Evolutionary conservation across 805 yeast genomes (phyloP).

Genomic region (Diddensiella transvaalensis): DNA sequence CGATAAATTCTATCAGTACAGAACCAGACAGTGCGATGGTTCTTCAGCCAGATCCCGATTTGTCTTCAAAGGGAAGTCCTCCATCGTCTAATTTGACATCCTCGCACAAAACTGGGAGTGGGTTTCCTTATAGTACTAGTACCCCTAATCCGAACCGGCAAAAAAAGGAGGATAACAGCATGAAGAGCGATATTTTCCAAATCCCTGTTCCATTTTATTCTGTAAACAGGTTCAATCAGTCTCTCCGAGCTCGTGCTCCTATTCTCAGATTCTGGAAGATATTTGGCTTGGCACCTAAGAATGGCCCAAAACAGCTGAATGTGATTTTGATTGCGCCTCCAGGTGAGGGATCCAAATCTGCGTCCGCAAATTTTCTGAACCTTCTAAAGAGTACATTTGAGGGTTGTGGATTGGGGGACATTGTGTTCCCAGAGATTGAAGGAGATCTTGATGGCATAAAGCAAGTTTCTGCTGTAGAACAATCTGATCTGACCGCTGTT

Average conservation of each 20-base stretch:
- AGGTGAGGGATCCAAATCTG: slow-evolving; percentile 23
- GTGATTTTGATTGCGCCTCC: slow-evolving; percentile 30
- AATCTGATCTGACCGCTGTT: background rate
- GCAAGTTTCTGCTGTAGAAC: slow-evolving; percentile 3
- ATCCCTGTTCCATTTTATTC: slow-evolving; percentile 19
- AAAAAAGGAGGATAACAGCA: background rate
- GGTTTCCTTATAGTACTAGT: background rate
- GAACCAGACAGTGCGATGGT: background rate
- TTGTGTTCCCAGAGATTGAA: slow-evolving; percentile 23
- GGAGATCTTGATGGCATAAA: slow-evolving; percentile 16
- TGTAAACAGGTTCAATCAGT: slow-evolving; percentile 21
- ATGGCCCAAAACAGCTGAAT: slow-evolving; percentile 30
- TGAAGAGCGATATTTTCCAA: slow-evolving; percentile 15
- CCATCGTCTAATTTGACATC: background rate
- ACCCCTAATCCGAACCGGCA: background rate
- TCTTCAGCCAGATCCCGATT: background rate
- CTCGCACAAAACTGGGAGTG: background rate
- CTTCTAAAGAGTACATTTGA: slow-evolving; percentile 33
- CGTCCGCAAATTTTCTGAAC: slow-evolving; percentile 25
- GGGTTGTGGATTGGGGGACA: slow-evolving; percentile 33
- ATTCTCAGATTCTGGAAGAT: slow-evolving; percentile 39
- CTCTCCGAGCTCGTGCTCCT: slow-evolving; percentile 35
- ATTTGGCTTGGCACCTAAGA: slow-evolving; percentile 35
- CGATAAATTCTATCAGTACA: background rate
- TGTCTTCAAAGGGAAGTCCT: background rate